phyloP scores from a whole-genome alignment of 805 yeast genomes.

The Pichia heedii region DNA sequence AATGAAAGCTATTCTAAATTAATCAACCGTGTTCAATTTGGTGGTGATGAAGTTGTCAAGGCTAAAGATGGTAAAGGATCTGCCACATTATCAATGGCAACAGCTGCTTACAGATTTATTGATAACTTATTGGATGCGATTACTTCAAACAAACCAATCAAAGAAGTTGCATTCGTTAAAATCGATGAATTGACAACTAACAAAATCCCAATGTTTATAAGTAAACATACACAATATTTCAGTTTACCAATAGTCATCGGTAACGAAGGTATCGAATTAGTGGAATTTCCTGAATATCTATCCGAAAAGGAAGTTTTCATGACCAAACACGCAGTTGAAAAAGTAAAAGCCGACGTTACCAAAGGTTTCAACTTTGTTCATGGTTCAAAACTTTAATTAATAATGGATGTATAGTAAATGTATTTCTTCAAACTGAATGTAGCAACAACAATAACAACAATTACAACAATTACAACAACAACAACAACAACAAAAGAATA shows the following conservation, averaged over 20 bases:
- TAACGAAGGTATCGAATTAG: slow-evolving; percentile 24
- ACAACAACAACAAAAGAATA: too few relatives aligned
- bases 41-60: slow-evolving; percentile 91
- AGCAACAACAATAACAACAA: too few relatives aligned
- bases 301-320: slow-evolving; percentile 11
- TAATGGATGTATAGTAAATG: too few relatives aligned
- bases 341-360: slow-evolving; percentile 14
- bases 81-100: slow-evolving; percentile 94
- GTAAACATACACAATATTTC: slow-evolving; percentile 33
- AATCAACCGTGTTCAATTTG: slow-evolving; percentile 77
- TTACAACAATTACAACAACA: too few relatives aligned
- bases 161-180: slow-evolving; percentile 44
- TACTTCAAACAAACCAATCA: slow-evolving; percentile 13
- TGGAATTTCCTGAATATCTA: slow-evolving; percentile 13
- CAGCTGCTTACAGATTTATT: slow-evolving; percentile 80
- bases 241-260: slow-evolving; percentile 38
- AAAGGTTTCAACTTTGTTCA: slow-evolving; percentile 20
- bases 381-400: slow-evolving; percentile 13
- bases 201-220: slow-evolving; percentile 15
- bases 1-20: slow-evolving; percentile 36
- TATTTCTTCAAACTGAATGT: too few relatives aligned
- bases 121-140: slow-evolving; percentile 30
- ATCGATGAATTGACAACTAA: slow-evolving; percentile 43
- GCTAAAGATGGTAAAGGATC: slow-evolving; percentile 94
- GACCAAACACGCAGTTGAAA: slow-evolving; percentile 12